These are phyloP conservation scores for Fomitopsis schrenkii DNA, from an alignment of 1,284 basidiomycete species.

Conservation along the genomic window DNA sequence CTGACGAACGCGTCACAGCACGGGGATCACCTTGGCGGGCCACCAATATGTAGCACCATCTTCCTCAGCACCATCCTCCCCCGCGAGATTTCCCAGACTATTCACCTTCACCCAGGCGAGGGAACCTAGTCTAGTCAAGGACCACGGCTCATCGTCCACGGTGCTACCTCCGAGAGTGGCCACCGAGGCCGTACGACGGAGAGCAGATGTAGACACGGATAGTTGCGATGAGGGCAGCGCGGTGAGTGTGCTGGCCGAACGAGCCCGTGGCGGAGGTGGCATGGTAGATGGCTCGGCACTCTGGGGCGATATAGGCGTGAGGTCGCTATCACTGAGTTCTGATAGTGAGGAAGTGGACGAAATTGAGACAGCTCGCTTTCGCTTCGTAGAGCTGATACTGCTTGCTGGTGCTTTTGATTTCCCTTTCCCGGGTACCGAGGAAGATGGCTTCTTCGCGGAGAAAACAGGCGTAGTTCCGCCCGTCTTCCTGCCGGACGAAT, in stretches of 20 bases:
- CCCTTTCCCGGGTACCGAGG: not conserved
- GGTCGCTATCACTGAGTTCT: not conserved
- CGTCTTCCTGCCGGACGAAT: not conserved
- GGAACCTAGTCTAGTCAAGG: slow-evolving; percentile 13
- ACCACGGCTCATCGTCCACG: slow-evolving; percentile 13
- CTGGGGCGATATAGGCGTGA: slow-evolving; percentile 11
- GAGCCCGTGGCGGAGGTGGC: not conserved
- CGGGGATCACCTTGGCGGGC: slow-evolving; percentile 30
- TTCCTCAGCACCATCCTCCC: slow-evolving; percentile 1
- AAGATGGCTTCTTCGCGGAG: not conserved
- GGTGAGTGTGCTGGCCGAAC: not conserved
- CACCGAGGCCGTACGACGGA: not conserved
- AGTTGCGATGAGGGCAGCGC: not conserved
- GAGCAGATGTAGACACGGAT: not conserved
- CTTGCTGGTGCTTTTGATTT: not conserved
- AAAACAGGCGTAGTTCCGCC: not conserved
- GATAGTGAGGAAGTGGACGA: not conserved
- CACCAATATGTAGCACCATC: slow-evolving; percentile 31
- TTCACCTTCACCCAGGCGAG: slow-evolving; percentile 33
- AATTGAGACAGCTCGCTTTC: not conserved
- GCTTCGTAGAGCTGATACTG: not conserved
- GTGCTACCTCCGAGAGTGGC: not conserved
- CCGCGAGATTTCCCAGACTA: slow-evolving; percentile 17
- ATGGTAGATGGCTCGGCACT: slow-evolving; percentile 1
- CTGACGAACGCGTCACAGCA: not conserved